A percentile compares a stretch with the other conserved stretches of the same genome.
Conservation (phyloP, 2,329 filamentous ascomycete species). For the Furcasterigmium furcatum region DNA sequence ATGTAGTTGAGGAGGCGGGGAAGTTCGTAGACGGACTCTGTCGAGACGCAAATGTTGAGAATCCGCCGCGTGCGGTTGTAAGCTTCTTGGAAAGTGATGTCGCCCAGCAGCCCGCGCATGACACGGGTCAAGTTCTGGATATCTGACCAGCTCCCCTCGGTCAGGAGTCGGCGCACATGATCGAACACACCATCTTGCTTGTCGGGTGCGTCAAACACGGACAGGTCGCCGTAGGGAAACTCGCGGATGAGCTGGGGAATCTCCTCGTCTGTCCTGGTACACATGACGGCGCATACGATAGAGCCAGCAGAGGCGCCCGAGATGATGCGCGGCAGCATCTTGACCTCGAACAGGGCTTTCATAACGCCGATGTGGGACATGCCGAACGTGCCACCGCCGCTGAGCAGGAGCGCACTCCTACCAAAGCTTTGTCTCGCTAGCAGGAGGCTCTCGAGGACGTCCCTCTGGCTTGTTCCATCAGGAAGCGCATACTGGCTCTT, state of each 20-base stretch:
- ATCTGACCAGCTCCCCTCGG: conserved; percentile 81
- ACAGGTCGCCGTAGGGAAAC: conserved; percentile 77
- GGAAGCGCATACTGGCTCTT: conserved; percentile 44
- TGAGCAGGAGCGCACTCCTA: conserved; percentile 78
- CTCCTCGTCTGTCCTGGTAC: conserved; percentile 74
- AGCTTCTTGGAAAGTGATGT: conserved; percentile 92
- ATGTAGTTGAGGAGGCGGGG: conserved; percentile 88
- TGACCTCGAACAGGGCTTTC: conserved; percentile 73
- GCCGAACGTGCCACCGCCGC: conserved; percentile 83
- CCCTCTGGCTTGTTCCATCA: conserved; percentile 54
- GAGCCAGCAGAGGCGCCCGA: conserved; percentile 85
- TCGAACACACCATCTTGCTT: conserved; percentile 60
- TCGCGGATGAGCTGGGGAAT: conserved; percentile 65
- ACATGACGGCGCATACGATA: conserved; percentile 79
- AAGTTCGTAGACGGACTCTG: conserved; percentile 81
- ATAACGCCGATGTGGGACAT: conserved; percentile 91
- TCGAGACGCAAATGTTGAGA: conserved; percentile 91
- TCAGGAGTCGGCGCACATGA: conserved; percentile 70
- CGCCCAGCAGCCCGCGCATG: conserved; percentile 76
- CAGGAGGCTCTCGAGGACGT: conserved; percentile 65
- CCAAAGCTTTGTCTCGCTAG: conserved; percentile 77
- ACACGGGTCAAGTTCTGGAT: conserved; percentile 77
- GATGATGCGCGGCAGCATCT: conserved; percentile 78
- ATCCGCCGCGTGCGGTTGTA: conserved; percentile 93
- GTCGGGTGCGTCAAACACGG: conserved; percentile 68